Evolutionary conservation across 495 filamentous ascomycete species (phyloP).

Genomic region (Cercophora newfieldiana): DNA sequence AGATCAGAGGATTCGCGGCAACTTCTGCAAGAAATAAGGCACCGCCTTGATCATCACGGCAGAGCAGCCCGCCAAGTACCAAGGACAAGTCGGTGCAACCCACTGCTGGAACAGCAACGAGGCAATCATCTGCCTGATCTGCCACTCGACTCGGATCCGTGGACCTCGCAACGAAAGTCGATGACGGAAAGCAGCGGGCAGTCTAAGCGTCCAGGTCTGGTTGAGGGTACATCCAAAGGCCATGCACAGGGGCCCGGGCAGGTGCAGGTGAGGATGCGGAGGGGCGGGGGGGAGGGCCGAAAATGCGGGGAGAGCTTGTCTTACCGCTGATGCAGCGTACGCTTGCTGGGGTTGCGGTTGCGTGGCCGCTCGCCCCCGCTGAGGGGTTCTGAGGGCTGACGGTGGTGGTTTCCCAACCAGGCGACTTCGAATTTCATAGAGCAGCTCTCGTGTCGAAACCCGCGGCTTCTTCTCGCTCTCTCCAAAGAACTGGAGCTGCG

Average conservation of each 20-base stretch:
- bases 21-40: background rate
- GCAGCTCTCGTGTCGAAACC: conserved; percentile 30
- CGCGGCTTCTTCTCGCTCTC: conserved; percentile 8
- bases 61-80: background rate
- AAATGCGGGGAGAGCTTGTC: conserved; percentile 6
- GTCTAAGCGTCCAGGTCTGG: background rate
- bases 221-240: background rate
- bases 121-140: background rate
- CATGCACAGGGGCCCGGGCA: background rate
- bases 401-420: conserved; percentile 28
- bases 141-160: background rate
- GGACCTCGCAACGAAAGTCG: background rate
- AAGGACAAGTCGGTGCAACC: background rate
- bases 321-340: conserved; percentile 20
- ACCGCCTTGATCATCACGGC: background rate
- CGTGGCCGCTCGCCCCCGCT: conserved; percentile 30
- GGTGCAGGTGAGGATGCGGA: background rate
- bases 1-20: background rate
- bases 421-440: conserved; percentile 36
- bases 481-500: background rate
- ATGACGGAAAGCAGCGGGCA: background rate
- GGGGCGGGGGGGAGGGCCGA: background rate
- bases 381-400: conserved; percentile 25
- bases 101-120: background rate
- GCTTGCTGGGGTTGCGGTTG: conserved; percentile 20